phyloP scores from a whole-genome alignment of 148 eudicot genomes.

The Vaccinium darrowii region DNA sequence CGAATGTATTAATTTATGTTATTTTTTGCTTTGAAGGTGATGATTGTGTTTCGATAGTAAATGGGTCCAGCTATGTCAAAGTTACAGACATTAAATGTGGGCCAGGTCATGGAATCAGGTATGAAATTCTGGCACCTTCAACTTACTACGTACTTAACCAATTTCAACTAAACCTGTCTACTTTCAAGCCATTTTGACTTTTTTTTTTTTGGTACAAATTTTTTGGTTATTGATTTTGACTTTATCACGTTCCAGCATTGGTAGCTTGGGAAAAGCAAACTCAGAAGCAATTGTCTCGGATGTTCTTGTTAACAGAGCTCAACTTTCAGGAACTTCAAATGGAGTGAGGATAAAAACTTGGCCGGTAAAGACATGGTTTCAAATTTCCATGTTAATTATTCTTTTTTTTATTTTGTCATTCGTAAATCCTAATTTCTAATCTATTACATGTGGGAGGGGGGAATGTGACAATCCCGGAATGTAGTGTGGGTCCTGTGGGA shows the following conservation, averaged over 20 bases:
- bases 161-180: conserved; percentile 12
- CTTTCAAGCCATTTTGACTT: neutral
- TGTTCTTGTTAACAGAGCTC: conserved; percentile 56
- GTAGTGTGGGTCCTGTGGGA: too few species aligned
- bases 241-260: conserved; percentile 51
- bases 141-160: conserved; percentile 6
- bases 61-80: conserved; percentile 60
- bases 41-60: conserved; percentile 86
- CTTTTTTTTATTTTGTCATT: too few species aligned
- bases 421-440: too few species aligned
- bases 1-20: neutral
- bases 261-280: conserved; percentile 75
- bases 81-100: conserved; percentile 64
- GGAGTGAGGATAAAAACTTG: conserved; percentile 93
- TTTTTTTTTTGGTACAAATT: neutral
- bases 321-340: conserved; percentile 62
- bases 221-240: neutral
- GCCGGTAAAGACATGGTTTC: conserved; percentile 58
- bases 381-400: too few species aligned
- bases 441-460: too few species aligned
- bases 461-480: too few species aligned
- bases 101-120: conserved; percentile 99
- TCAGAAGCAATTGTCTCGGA: conserved; percentile 57
- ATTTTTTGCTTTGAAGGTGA: conserved; percentile 52
- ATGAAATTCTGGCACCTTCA: conserved; percentile 9